These are phyloP conservation scores for Gossypium herbaceum DNA, from an alignment of 345 rosid species.

Conservation along the genomic window DNA sequence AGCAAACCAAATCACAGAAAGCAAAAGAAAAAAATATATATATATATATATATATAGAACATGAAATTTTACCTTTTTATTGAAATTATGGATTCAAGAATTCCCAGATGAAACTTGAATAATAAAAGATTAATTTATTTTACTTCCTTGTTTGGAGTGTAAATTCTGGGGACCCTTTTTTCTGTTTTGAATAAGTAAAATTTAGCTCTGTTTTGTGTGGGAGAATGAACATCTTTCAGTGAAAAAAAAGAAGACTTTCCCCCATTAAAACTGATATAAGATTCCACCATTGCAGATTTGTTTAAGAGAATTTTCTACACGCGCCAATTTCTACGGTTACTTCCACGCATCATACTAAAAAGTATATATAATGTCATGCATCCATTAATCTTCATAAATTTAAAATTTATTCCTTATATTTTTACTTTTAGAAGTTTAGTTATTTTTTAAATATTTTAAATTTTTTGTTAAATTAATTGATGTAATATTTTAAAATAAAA, in stretches of 20 bases:
- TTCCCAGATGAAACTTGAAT: not conserved
- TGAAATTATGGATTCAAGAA: not conserved
- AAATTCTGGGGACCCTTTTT: not conserved
- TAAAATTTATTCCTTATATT: no score
- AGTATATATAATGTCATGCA: no score
- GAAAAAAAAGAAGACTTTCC: constrained; percentile 1
- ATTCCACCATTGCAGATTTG: not conserved
- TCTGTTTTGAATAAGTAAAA: no score
- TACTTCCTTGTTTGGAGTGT: not conserved
- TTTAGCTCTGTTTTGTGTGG: constrained; percentile 13
- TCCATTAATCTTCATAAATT: no score
- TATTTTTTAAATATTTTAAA: no score
- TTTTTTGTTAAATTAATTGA: no score
- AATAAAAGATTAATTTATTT: not conserved
- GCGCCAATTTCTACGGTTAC: not conserved
- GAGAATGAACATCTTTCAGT: constrained; percentile 19
- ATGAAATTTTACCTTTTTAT: constrained; percentile 2
- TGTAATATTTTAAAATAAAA: no score
- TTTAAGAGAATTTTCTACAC: not conserved
- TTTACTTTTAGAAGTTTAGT: no score
- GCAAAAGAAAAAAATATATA: not conserved
- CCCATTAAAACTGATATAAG: constrained; percentile 1
- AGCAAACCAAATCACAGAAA: not conserved
- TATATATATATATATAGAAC: not conserved
- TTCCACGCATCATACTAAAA: not conserved